Percentiles rank a stretch among this genome's conserved stretches.
Conservation (phyloP, 139 green algal species). For the Closterium sp. region DNA sequence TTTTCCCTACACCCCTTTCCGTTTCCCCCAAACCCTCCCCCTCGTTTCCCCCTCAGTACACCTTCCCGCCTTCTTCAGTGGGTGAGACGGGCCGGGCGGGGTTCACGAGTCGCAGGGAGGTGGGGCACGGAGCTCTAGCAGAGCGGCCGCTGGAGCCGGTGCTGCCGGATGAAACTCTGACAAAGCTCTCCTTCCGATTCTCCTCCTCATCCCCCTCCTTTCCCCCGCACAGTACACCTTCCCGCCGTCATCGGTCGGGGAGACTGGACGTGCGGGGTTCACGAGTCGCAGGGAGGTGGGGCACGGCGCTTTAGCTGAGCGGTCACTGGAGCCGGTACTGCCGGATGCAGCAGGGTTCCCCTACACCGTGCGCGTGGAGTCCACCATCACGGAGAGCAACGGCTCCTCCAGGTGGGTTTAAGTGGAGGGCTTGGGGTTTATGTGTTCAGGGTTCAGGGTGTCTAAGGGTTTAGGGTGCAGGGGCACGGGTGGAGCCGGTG, state of each 20-base stretch:
- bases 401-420: conserved; percentile 62
- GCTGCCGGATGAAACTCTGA: conserved; percentile 79
- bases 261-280: conserved; percentile 73
- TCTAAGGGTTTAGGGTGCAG: conserved; percentile 27
- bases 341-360: conserved; percentile 70
- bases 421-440: too few relatives aligned
- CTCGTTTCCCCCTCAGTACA: conserved; percentile 76
- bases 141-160: conserved; percentile 79
- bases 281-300: conserved; percentile 10
- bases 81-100: conserved; percentile 83
- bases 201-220: too few relatives aligned
- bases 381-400: conserved; percentile 95
- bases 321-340: conserved; percentile 76
- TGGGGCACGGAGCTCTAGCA: conserved; percentile 87
- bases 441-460: too few relatives aligned
- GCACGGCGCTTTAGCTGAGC: conserved; percentile 68
- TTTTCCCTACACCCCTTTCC: background rate
- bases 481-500: conserved; percentile 35
- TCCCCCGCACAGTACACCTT: conserved; percentile 88
- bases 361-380: conserved; percentile 87
- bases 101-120: conserved; percentile 71
- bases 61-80: conserved; percentile 92
- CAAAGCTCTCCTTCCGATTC: too few relatives aligned
- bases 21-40: background rate
- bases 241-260: conserved; percentile 89